phyloP scores from a whole-genome alignment of 805 yeast genomes.

The Metschnikowia matae region DNA sequence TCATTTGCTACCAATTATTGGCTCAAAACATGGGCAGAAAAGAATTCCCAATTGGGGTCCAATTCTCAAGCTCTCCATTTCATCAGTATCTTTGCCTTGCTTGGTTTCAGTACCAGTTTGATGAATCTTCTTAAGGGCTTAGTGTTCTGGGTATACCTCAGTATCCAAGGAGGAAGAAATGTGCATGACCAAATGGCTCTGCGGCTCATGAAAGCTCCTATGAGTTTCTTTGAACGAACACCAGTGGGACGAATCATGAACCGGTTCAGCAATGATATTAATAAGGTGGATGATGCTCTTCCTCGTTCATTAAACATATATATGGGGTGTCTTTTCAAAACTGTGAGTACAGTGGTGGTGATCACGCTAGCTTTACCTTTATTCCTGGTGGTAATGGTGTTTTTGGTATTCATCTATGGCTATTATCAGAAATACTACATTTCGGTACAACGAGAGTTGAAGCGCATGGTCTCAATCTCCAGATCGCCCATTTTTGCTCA shows the following conservation, averaged over 20 bases:
- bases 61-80: constrained; percentile 44
- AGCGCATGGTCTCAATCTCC: constrained; percentile 62
- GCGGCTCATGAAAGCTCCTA: constrained; percentile 54
- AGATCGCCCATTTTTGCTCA: constrained; percentile 54
- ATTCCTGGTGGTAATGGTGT: constrained; percentile 44
- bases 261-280: constrained; percentile 61
- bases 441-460: constrained; percentile 71
- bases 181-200: constrained; percentile 56
- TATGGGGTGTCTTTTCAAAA: constrained; percentile 40
- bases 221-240: constrained; percentile 66
- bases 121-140: constrained; percentile 45
- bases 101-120: constrained; percentile 52
- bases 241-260: constrained; percentile 66
- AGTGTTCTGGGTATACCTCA: constrained; percentile 48
- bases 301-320: constrained; percentile 53
- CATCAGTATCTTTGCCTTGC: constrained; percentile 50
- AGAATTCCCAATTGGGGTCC: constrained; percentile 35
- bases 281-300: constrained; percentile 50
- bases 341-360: constrained; percentile 47
- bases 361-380: constrained; percentile 54
- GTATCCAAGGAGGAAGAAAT: constrained; percentile 51
- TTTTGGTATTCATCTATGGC: constrained; percentile 53
- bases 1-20: constrained; percentile 53
- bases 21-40: constrained; percentile 68
- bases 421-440: constrained; percentile 74